Base-by-base conservation (phyloP, 2,329 filamentous ascomycete genomes). In the Fusarium goolgardi region DNA sequence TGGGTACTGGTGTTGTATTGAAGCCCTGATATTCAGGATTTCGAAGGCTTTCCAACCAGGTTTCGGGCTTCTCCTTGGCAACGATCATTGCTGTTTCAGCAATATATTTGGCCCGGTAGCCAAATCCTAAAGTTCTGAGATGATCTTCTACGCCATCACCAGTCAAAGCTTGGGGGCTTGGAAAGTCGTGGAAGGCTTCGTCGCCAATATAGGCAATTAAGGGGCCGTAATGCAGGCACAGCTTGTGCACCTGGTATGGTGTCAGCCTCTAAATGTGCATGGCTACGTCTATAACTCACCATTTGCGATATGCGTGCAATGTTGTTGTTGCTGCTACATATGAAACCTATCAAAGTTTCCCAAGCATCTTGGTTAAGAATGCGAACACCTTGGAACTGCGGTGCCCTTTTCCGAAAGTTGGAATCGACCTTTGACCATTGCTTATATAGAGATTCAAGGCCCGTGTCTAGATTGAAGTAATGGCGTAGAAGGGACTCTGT, bases 321-420 rank as follows among this genome's bases (percentile, higher is more conserved):
- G 77, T 99, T 97, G 81, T 99, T 99, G 80, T 99, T 99, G 80
- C 94, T 97, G 79, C 94, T 97, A 84, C 96, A 99, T 68, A 99
- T 99, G 79, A 99, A 99, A 58, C 91, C 90, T 25, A 99, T 84
- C 23, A 99, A 83, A 1, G 96, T 90, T 79, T 99, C 96, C 96
- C 96, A 99, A 1, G 95, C 90, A 82, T 97, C 94, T 81, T 99
- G 96, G 73, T 91, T 92, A 44, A 99, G 82, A 69, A 99, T 97
- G 23, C 96, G 90, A 57, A 99, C 91, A 15, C 96, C 96, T 0
- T 91, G 90, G 77, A 99, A 99, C 57, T 90, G 89, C 0, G 92
- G 90, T 0, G 96, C 95, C 71, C 92, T 93, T 75, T 90, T 91
- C 73, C 90, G 91, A 80, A 99, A 99, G 78, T 98, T 97, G 27